Evolutionary conservation across 768 basidiomycete species (phyloP), one percentile per base, ranked within the genome.

Genomic region (Erythrobasidium yunnanense): DNA sequence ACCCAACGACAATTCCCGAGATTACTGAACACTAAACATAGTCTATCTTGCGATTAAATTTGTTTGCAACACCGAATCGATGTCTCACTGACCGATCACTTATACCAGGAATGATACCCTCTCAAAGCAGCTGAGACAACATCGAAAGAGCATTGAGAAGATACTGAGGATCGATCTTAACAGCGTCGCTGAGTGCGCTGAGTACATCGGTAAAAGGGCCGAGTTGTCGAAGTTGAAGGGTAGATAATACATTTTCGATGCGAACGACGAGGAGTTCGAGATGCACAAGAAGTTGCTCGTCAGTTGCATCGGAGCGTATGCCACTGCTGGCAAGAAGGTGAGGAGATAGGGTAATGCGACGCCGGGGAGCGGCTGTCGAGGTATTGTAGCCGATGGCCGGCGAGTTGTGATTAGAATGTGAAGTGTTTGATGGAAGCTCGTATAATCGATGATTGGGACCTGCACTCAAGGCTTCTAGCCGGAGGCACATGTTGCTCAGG

Each of bases 191-290:
- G 25, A 68, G 52, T 2, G 67, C 67, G 22, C 29, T 23, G 1
- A 68, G 35, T 4, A 69, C 71, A 51, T 73, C 72, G 15, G 71
- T 70, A 65, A 71, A 72, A 4, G 72, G 72, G 0, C 72, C 72
- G 46, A 73, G 70, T 53, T 70, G 68, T 18, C 66, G 68, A 20
- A 72, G 68, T 17, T 65, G 66, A n/a, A 73, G 55, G 1, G 71
- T 67, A 25, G 70, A 55, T 22, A 72, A 60, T 33, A 49, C 55
- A 49, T 73, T 71, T 51, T 73, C 72, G 56, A 71, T 55, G 18
- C 72, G 66, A 29, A 67, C 53, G 27, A 72, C 25, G 67, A 70
- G 42, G 1, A 67, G 62, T 50, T 73, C 72, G 52, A 73, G 68
- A 0, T 71, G 30, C 1, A 68, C 70, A 0, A 66, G 62, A 6